Conservation (phyloP, 495 filamentous ascomycete genomes). For the Aspergillus affinis region DNA sequence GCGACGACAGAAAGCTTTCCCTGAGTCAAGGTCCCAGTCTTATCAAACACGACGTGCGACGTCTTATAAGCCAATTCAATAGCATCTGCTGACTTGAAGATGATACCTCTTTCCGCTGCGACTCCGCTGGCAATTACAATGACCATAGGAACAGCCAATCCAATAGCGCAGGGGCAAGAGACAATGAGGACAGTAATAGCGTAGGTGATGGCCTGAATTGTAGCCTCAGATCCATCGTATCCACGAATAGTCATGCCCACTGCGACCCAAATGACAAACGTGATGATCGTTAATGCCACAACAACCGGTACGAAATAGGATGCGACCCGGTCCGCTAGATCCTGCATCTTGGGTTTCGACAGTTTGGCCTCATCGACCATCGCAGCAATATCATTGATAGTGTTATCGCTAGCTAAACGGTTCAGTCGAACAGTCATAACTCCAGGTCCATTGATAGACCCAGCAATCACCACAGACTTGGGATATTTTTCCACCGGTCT, state of each 20-base stretch:
- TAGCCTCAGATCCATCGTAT: constrained; percentile 45
- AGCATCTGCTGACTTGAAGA: constrained; percentile 64
- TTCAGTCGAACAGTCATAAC: constrained; percentile 56
- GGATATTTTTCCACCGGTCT: constrained; percentile 54
- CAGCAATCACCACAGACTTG: constrained; percentile 58
- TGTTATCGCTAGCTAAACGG: constrained; percentile 67
- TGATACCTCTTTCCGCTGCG: constrained; percentile 62
- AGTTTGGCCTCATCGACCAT: constrained; percentile 73
- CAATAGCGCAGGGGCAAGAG: constrained; percentile 79
- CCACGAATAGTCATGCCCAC: constrained; percentile 50
- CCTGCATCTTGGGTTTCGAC: constrained; percentile 66
- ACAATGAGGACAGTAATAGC: constrained; percentile 72
- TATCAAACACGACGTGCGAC: constrained; percentile 74
- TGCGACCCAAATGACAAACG: constrained; percentile 62
- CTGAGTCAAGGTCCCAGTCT: constrained; percentile 75
- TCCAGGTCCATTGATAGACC: constrained; percentile 62
- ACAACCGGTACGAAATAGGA: constrained; percentile 65
- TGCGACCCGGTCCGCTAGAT: constrained; percentile 68
- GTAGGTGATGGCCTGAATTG: constrained; percentile 66
- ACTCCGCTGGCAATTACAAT: constrained; percentile 67
- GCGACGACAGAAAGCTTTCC: constrained; percentile 56
- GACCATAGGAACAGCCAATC: constrained; percentile 78
- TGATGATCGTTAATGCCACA: constrained; percentile 50
- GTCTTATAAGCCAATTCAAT: constrained; percentile 63
- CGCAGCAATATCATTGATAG: constrained; percentile 63